A percentile compares a stretch with the other conserved stretches of the same genome.
Conservation (phyloP, 768 basidiomycete species). For the Hebeloma cylindrosporum region DNA sequence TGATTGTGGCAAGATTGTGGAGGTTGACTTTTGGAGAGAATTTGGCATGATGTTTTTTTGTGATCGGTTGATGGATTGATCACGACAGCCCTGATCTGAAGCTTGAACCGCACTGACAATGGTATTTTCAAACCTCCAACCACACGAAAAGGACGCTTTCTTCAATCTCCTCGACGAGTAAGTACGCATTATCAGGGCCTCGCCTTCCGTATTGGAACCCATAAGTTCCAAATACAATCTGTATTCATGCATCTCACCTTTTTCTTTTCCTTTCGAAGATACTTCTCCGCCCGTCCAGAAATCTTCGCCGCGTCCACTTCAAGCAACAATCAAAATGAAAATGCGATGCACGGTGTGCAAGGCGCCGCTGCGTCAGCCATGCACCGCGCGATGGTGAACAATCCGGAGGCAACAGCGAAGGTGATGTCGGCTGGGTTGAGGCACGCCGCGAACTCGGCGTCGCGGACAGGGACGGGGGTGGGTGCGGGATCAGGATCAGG, state of each 20-base stretch:
- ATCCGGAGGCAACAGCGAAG: constrained; percentile 41
- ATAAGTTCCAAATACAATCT: constrained; percentile 14
- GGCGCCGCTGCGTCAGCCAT: constrained; percentile 41
- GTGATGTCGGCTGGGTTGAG: constrained; percentile 43
- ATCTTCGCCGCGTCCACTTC: constrained; percentile 43
- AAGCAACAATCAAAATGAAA: too few species aligned
- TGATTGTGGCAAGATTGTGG: too few species aligned
- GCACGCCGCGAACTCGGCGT: constrained; percentile 31
- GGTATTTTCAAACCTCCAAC: constrained; percentile 69
- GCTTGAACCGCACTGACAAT: constrained; percentile 39
- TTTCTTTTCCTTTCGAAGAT: constrained; percentile 41
- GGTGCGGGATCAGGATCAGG: constrained; percentile 14
- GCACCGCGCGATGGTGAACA: constrained; percentile 43
- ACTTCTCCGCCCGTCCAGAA: constrained; percentile 73
- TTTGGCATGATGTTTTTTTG: too few species aligned
- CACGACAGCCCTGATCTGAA: too few species aligned
- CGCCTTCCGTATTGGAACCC: constrained; percentile 3
- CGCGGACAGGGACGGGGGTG: constrained; percentile 16
- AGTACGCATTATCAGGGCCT: constrained; percentile 20
- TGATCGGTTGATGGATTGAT: too few species aligned
- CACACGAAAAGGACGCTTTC: constrained; percentile 77
- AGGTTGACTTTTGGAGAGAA: too few species aligned
- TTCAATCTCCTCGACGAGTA: constrained; percentile 82
- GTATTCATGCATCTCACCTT: constrained; percentile 14
- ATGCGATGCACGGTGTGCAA: too few species aligned